phyloP scores from a whole-genome alignment of 1,284 basidiomycete genomes.

The Rhizopogon parksii region DNA sequence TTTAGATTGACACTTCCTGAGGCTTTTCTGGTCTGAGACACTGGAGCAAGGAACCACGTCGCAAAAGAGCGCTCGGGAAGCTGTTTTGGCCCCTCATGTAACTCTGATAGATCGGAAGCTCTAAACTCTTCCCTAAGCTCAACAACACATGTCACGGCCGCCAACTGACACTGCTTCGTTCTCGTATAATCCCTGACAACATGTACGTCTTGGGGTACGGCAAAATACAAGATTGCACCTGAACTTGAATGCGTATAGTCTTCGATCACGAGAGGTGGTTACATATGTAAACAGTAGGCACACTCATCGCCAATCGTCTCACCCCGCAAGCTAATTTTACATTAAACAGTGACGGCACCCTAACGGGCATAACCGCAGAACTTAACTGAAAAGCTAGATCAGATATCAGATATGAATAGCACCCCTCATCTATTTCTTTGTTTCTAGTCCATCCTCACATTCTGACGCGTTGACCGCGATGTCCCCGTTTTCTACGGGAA shows the following conservation, averaged over 20 bases:
- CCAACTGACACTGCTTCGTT: neutral
- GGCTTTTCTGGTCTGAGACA: too few species aligned
- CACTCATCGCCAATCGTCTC: neutral
- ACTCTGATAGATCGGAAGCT: neutral
- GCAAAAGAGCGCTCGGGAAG: neutral
- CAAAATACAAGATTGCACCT: neutral
- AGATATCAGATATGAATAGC: neutral
- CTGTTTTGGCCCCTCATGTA: neutral
- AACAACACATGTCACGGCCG: neutral
- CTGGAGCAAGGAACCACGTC: too few species aligned
- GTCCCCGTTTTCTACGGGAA: neutral
- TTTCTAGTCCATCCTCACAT: neutral
- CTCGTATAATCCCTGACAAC: neutral
- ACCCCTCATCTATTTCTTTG: neutral
- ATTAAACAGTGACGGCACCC: neutral
- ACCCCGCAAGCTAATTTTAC: neutral
- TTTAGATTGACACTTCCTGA: too few species aligned
- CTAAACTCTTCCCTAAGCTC: neutral
- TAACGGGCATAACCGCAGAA: too few species aligned
- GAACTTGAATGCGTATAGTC: neutral
- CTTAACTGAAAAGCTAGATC: neutral
- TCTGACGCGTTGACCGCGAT: neutral
- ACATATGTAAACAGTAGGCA: neutral
- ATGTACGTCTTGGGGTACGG: neutral
- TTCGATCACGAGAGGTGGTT: neutral